Conservation (phyloP, 495 filamentous ascomycete genomes). For the Pseudoneurospora amorphoporcata region DNA sequence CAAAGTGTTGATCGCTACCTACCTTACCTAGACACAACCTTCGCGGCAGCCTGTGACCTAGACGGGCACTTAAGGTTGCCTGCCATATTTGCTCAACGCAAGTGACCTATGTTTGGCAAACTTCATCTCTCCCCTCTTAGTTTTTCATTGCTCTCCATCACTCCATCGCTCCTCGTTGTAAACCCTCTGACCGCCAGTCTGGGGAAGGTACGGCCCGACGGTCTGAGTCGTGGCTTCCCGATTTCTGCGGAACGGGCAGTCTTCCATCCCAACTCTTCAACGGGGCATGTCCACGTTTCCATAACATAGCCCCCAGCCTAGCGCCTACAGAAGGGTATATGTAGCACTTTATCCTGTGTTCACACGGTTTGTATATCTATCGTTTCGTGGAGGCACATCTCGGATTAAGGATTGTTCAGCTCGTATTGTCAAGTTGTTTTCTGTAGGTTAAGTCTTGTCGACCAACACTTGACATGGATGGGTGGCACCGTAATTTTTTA, state of each 20-base stretch:
- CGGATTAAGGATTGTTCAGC: neutral
- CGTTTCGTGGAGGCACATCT: neutral
- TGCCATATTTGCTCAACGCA: neutral
- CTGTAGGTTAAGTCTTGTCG: neutral
- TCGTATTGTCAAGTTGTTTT: neutral
- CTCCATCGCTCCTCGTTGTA: neutral
- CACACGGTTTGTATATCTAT: neutral
- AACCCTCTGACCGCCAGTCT: neutral
- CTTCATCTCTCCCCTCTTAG: neutral
- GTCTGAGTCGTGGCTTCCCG: neutral
- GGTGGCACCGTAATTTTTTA: neutral
- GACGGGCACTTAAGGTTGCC: too few relatives aligned
- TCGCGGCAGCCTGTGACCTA: neutral
- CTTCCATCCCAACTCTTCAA: neutral
- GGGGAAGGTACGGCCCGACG: neutral
- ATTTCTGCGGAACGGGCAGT: too few relatives aligned
- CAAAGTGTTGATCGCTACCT: neutral
- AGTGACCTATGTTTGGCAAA: neutral
- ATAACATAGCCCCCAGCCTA: neutral
- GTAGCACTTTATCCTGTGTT: neutral
- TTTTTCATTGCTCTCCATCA: neutral
- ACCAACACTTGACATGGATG: neutral
- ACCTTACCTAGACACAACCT: neutral
- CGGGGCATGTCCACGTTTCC: neutral
- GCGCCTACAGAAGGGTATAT: neutral